These are phyloP conservation scores for Pugionium cornutum DNA, from an alignment of 345 rosid genomes.

Conservation along the genomic window DNA sequence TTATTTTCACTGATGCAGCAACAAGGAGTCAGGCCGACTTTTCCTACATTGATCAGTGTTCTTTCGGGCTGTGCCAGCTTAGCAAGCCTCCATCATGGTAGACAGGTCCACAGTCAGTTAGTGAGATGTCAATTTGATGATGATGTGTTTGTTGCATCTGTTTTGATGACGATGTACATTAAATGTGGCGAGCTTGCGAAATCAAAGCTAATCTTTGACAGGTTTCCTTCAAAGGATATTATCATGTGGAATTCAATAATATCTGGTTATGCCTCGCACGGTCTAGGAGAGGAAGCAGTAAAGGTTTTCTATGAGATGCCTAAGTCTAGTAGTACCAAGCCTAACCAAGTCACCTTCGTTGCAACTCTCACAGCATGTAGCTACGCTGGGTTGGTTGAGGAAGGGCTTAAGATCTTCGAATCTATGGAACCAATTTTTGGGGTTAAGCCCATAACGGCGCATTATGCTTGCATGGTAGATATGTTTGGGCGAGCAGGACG, in stretches of 20 bases:
- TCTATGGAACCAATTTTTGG: constrained; percentile 58
- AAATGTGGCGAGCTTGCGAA: constrained; percentile 73
- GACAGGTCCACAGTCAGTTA: constrained; percentile 68
- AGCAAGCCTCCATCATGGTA: constrained; percentile 72
- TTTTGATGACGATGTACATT: constrained; percentile 76
- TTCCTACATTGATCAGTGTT: constrained; percentile 63
- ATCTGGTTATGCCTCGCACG: constrained; percentile 75
- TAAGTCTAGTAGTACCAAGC: constrained; percentile 45
- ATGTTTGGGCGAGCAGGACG: constrained; percentile 79
- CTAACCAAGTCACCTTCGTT: constrained; percentile 71
- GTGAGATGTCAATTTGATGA: constrained; percentile 62
- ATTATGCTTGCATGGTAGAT: constrained; percentile 83
- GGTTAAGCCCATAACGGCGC: constrained; percentile 50
- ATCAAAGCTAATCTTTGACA: constrained; percentile 63
- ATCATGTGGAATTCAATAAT: constrained; percentile 88
- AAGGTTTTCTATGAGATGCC: constrained; percentile 62
- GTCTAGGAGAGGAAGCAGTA: constrained; percentile 68
- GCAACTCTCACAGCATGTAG: constrained; percentile 84
- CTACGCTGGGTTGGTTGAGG: constrained; percentile 62
- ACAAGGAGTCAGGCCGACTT: constrained; percentile 53
- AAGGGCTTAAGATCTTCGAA: constrained; percentile 67
- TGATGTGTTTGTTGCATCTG: constrained; percentile 75
- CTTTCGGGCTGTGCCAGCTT: constrained; percentile 68
- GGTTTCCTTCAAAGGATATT: constrained; percentile 59
- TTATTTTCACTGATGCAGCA: constrained; percentile 65